phyloP scores from a whole-genome alignment of 208 protist species.

The Crithidia fasciculata region DNA sequence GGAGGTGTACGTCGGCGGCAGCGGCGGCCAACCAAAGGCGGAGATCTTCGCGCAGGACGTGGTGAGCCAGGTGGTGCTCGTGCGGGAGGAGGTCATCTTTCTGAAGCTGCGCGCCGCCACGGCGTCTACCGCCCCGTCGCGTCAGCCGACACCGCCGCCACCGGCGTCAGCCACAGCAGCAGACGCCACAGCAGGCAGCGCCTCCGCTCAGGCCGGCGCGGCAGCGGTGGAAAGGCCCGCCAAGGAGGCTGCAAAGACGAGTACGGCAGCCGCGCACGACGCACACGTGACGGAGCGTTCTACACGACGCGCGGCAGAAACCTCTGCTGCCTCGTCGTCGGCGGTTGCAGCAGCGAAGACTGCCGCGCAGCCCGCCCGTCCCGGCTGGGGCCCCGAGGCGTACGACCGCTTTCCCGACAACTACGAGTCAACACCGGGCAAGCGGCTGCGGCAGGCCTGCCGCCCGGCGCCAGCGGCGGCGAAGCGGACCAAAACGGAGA shows the following conservation, averaged over 20 bases:
- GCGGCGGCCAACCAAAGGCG: constrained; percentile 45
- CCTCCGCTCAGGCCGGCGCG: neutral
- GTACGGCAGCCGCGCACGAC: too few species aligned
- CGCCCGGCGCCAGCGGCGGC: neutral
- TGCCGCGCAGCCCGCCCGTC: neutral
- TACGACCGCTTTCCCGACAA: constrained; percentile 65
- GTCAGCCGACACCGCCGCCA: constrained; percentile 8
- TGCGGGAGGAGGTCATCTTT: constrained; percentile 78
- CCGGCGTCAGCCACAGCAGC: constrained; percentile 4
- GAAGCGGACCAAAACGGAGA: constrained; percentile 16
- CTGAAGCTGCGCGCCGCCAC: constrained; percentile 49
- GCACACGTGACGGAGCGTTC: too few species aligned
- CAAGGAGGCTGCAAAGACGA: too few species aligned
- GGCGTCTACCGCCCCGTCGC: constrained; percentile 16
- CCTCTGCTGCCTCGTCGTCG: too few species aligned
- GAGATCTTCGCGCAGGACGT: constrained; percentile 83
- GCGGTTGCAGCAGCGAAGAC: too few species aligned
- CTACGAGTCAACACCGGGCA: constrained; percentile 71
- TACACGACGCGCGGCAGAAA: too few species aligned
- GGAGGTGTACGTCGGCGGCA: constrained; percentile 74
- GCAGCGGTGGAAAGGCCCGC: neutral
- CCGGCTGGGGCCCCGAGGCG: constrained; percentile 67
- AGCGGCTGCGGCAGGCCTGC: constrained; percentile 33
- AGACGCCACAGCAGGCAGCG: neutral
- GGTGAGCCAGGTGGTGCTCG: constrained; percentile 61